phyloP scores from a whole-genome alignment of 768 basidiomycete species.

The Psilocybe azurescens region DNA sequence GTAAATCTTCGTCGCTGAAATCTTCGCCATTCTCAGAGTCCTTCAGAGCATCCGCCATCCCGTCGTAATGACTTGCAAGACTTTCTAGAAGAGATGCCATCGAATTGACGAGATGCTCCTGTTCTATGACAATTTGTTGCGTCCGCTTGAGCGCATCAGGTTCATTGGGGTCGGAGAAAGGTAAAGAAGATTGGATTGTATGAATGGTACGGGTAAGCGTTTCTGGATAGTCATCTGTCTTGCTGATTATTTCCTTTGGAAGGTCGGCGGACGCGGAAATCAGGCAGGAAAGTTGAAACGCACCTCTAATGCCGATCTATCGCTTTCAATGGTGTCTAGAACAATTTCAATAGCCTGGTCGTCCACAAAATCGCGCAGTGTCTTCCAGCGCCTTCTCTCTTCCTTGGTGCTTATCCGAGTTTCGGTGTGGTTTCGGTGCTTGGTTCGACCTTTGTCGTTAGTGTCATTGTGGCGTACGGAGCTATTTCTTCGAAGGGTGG shows the following conservation, averaged over 20 bases:
- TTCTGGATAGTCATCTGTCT: slow-evolving; percentile 73
- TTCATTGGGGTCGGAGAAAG: slow-evolving; percentile 23
- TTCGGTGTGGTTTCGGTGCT: not conserved
- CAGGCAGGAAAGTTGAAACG: slow-evolving; percentile 25
- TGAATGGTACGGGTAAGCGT: slow-evolving; percentile 60
- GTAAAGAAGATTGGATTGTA: slow-evolving; percentile 49
- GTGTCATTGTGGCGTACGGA: slow-evolving; percentile 11
- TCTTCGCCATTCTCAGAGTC: slow-evolving; percentile 73
- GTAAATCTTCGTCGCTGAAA: slow-evolving; percentile 72
- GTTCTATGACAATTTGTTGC: slow-evolving; percentile 52
- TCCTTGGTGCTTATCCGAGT: slow-evolving; percentile 28
- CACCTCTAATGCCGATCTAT: slow-evolving; percentile 72
- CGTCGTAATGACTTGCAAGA: slow-evolving; percentile 75
- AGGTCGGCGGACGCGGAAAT: not conserved
- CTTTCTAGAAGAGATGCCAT: slow-evolving; percentile 81
- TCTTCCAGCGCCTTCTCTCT: slow-evolving; percentile 77
- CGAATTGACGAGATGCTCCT: slow-evolving; percentile 59
- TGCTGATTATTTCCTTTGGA: slow-evolving; percentile 61
- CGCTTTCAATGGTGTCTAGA: slow-evolving; percentile 73
- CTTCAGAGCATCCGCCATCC: slow-evolving; percentile 72
- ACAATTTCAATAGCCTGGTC: slow-evolving; percentile 82
- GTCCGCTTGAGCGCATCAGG: slow-evolving; percentile 39
- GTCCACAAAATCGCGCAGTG: slow-evolving; percentile 84
- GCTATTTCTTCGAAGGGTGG: slow-evolving; percentile 33
- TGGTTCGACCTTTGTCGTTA: slow-evolving; percentile 20